Conservation (phyloP, 768 basidiomycete species). For the Collybiopsis confluens region DNA sequence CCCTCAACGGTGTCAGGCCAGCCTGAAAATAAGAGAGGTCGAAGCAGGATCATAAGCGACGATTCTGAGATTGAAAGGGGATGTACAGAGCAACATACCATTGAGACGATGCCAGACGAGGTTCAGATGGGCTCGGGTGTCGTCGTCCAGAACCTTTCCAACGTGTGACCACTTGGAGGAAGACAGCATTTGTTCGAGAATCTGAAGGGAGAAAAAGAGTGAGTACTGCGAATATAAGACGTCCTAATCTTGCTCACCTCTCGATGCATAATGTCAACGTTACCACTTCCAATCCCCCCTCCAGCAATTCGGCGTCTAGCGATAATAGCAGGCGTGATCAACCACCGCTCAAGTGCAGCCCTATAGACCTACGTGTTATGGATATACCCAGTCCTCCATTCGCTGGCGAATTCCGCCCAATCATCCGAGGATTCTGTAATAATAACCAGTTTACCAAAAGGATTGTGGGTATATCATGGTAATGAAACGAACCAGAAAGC, state of each 20-base stretch:
- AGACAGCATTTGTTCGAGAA: slow-evolving; percentile 52
- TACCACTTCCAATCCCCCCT: slow-evolving; percentile 43
- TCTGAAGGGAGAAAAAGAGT: no score
- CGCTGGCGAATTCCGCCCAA: slow-evolving; percentile 47
- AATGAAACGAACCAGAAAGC: slow-evolving; percentile 18
- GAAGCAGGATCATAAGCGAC: neutral
- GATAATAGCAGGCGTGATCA: neutral
- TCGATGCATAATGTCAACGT: slow-evolving; percentile 54
- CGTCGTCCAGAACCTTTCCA: slow-evolving; percentile 38
- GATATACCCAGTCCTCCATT: slow-evolving; percentile 55
- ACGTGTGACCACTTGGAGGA: slow-evolving; percentile 47
- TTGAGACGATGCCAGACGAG: slow-evolving; percentile 58
- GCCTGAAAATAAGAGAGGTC: slow-evolving; percentile 31
- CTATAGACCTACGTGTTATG: slow-evolving; percentile 35
- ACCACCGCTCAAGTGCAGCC: no score
- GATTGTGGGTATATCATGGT: no score
- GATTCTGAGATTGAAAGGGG: no score
- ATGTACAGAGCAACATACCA: slow-evolving; percentile 35
- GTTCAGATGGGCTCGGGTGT: slow-evolving; percentile 40
- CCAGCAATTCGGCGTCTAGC: slow-evolving; percentile 39
- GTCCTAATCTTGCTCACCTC: slow-evolving; percentile 39
- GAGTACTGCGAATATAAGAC: no score
- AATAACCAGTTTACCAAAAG: no score
- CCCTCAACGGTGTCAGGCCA: slow-evolving; percentile 55
- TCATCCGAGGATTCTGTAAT: slow-evolving; percentile 20